Evolutionary conservation across 2,329 filamentous ascomycete genomes (phyloP), one percentile per base, ranked within the genome.

Genomic region (Balansia obtecta): DNA sequence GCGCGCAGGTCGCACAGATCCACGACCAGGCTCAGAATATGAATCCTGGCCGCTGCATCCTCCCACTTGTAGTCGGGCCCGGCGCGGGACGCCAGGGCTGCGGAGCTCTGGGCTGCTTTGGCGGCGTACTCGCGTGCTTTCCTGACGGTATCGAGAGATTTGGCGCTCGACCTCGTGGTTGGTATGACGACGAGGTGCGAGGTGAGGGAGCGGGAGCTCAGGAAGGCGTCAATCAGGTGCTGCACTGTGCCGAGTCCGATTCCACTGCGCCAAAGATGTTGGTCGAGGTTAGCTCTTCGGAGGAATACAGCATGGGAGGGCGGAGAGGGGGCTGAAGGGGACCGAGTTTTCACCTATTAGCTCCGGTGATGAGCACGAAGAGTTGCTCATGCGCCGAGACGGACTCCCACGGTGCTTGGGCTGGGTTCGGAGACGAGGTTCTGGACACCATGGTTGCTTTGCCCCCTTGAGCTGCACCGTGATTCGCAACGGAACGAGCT

Each of bases 201-300:
- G 32, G 74, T 72, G 46, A 80, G 72, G 32, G 85, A 79, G 37
- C 80, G 82, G 12, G 80, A 79, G 52, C 74, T 71, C 53, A 95
- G 80, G 71, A 95, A 96, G 60, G 95, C 87, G 71, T 95, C 88
- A 58, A 95, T 91, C 51, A 95, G 75, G 53, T 88, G 86, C 61
- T 86, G 81, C 64, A 86, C 86, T 57, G 87, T 89, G 50, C 85
- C 83, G 59, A 91, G 85, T 43, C 91, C 91, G 43, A 96, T 81
- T 53, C 91, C 91, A 64, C 91, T 96, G 65, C 5, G n/a, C 44
- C 43, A 34, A 6, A 44, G 7, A 18, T n/a, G 32, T 13, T 16
- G 12, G 8, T 39, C 2, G 15, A 13, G 12, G 22, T 48, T 33
- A 48, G 46, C 46, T 22, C 37, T 22, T 33, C 34, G 15, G 33